Conservation (phyloP, 768 basidiomycete genomes). For the Dentipellis fragilis region DNA sequence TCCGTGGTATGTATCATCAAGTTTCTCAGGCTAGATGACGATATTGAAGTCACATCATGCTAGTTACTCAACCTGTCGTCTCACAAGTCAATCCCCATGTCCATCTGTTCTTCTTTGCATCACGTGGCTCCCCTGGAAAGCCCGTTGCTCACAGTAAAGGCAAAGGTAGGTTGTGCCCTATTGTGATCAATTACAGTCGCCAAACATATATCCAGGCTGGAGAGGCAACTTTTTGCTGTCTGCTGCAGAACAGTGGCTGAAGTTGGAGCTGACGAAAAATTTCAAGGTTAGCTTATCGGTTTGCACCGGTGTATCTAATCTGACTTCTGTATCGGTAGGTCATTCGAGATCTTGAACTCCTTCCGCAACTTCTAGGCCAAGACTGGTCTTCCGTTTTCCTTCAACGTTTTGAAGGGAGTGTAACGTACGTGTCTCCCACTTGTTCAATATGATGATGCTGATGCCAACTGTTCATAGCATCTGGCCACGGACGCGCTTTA, state of each 20-base stretch:
- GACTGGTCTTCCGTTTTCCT: constrained; percentile 97
- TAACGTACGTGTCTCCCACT: constrained; percentile 50
- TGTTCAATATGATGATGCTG: too few species aligned
- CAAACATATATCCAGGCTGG: constrained; percentile 52
- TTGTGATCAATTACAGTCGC: neutral
- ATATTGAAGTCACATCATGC: constrained; percentile 1
- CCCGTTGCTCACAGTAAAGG: constrained; percentile 93
- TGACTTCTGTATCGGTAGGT: constrained; percentile 31
- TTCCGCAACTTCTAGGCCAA: constrained; percentile 86
- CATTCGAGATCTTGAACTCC: constrained; percentile 90
- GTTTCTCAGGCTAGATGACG: neutral
- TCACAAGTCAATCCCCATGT: constrained; percentile 91
- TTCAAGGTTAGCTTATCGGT: constrained; percentile 50
- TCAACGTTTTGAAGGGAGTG: constrained; percentile 82
- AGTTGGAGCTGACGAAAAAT: constrained; percentile 93
- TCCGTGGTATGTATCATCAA: constrained; percentile 47
- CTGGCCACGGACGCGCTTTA: constrained; percentile 74
- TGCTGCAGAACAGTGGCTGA: constrained; percentile 90
- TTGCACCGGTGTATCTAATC: neutral
- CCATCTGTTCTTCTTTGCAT: constrained; percentile 92
- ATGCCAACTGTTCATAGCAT: constrained; percentile 35
- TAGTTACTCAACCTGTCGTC: constrained; percentile 88
- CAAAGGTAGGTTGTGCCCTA: constrained; percentile 43
- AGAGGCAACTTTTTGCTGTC: constrained; percentile 89
- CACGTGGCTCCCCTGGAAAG: constrained; percentile 78